Evolutionary conservation across 208 protist genomes (phyloP).

Genomic region (Strigomonas culicis): DNA sequence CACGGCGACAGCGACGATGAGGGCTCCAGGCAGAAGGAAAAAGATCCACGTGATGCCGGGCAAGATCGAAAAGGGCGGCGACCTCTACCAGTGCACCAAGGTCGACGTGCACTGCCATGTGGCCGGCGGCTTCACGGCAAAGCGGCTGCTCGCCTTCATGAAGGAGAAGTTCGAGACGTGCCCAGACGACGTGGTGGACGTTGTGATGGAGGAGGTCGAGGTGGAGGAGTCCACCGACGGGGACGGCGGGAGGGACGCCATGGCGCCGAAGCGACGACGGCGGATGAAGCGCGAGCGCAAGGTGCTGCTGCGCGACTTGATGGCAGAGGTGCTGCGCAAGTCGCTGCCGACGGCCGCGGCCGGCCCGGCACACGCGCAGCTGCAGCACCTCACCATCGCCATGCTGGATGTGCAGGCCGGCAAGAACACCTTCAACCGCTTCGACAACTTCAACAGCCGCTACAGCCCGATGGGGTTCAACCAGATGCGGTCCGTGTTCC

Average conservation of each 20-base stretch:
- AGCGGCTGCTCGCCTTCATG: constrained; percentile 67
- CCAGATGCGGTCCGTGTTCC: constrained; percentile 63
- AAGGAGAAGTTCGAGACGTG: constrained; percentile 49
- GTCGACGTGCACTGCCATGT: constrained; percentile 88
- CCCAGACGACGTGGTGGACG: constrained; percentile 66
- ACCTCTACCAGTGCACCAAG: constrained; percentile 79
- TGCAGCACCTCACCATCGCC: constrained; percentile 66
- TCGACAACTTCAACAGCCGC: constrained; percentile 87
- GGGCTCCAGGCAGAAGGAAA: background rate
- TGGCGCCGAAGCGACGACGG: background rate
- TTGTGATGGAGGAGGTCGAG: constrained; percentile 15
- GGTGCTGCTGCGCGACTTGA: background rate
- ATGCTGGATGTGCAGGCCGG: constrained; percentile 80
- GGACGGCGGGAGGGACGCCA: constrained; percentile 11
- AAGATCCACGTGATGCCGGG: background rate
- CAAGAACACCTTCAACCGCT: constrained; percentile 83
- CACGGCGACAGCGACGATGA: background rate
- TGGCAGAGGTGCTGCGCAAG: background rate
- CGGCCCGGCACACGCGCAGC: background rate
- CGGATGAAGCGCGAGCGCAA: background rate
- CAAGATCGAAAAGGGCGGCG: constrained; percentile 28
- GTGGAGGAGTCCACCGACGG: background rate
- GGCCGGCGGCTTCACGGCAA: constrained; percentile 73
- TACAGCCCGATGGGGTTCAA: constrained; percentile 74
- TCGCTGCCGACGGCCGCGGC: background rate